Conservation (phyloP, 2,329 filamentous ascomycete genomes). For the Camillea tinctor region DNA sequence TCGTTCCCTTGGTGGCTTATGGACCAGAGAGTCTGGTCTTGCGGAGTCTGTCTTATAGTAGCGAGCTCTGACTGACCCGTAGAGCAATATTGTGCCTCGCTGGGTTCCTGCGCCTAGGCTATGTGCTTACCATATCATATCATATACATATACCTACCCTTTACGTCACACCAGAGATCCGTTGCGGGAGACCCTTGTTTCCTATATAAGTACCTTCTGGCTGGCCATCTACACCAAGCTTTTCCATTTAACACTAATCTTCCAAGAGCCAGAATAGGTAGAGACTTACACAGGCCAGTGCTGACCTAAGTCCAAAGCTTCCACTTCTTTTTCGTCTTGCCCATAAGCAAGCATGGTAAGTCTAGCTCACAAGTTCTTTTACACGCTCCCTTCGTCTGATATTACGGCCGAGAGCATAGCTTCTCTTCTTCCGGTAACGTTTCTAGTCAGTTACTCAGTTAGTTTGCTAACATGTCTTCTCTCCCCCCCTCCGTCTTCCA, state of each 20-base stretch:
- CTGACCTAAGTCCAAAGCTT: constrained; percentile 5
- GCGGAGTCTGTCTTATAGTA: constrained; percentile 11
- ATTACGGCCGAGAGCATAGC: background rate
- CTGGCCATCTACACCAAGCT: background rate
- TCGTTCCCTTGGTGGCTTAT: constrained; percentile 25
- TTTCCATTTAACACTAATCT: background rate
- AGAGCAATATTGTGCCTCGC: background rate
- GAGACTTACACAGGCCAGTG: too few relatives aligned
- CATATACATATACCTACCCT: too few relatives aligned
- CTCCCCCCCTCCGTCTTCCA: constrained; percentile 25
- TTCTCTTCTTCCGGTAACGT: background rate
- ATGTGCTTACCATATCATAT: background rate
- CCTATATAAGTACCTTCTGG: constrained; percentile 14
- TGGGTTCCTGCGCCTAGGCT: background rate
- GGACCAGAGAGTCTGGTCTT: constrained; percentile 13
- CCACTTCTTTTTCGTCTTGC: constrained; percentile 17
- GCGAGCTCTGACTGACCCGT: constrained; percentile 16
- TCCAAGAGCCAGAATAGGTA: constrained; percentile 5
- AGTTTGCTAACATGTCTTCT: constrained; percentile 17
- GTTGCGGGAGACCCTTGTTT: constrained; percentile 1
- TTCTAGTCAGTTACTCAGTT: too few relatives aligned
- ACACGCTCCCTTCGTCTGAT: constrained; percentile 7
- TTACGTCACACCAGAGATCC: background rate
- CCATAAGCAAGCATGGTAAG: constrained; percentile 23
- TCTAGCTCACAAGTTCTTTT: background rate